Percentiles rank a stretch among this genome's conserved stretches.
These are phyloP conservation scores for Keithomyces neogunnii DNA, from an alignment of 2,329 filamentous ascomycete species.

Conservation along the genomic window DNA sequence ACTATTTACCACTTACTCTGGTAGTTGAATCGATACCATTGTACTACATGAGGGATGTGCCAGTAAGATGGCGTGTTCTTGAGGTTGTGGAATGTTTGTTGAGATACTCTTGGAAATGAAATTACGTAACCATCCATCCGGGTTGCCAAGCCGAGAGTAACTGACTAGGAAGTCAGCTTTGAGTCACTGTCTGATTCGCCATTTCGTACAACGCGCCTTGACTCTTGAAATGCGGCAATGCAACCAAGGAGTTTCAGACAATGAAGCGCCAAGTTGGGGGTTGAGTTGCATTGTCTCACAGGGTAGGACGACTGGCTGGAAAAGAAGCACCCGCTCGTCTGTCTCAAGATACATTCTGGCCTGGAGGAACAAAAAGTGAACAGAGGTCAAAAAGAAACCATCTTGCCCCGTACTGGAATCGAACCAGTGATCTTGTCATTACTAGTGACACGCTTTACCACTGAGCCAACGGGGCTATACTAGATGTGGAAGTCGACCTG, in stretches of 20 bases:
- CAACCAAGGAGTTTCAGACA: too few species aligned
- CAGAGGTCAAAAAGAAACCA: neutral
- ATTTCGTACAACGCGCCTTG: too few species aligned
- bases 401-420: slow-evolving; percentile 6
- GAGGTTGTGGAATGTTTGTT: neutral
- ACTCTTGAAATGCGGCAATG: too few species aligned
- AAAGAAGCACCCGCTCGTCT: neutral
- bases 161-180: too few species aligned
- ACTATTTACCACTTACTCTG: neutral
- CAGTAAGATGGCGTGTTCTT: neutral
- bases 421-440: slow-evolving; percentile 7
- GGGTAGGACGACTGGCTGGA: too few species aligned
- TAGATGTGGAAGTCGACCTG: neutral
- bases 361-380: neutral
- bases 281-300: too few species aligned
- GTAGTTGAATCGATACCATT: neutral
- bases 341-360: neutral
- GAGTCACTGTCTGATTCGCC: too few species aligned
- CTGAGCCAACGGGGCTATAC: slow-evolving; percentile 5
- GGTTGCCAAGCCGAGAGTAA: too few species aligned
- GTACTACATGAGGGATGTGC: neutral
- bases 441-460: slow-evolving; percentile 8
- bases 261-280: too few species aligned
- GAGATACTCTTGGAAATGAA: too few species aligned
- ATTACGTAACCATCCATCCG: too few species aligned